These are phyloP conservation scores for Staphylotrichum longicolle DNA, from an alignment of 495 filamentous ascomycete species.

Conservation along the genomic window DNA sequence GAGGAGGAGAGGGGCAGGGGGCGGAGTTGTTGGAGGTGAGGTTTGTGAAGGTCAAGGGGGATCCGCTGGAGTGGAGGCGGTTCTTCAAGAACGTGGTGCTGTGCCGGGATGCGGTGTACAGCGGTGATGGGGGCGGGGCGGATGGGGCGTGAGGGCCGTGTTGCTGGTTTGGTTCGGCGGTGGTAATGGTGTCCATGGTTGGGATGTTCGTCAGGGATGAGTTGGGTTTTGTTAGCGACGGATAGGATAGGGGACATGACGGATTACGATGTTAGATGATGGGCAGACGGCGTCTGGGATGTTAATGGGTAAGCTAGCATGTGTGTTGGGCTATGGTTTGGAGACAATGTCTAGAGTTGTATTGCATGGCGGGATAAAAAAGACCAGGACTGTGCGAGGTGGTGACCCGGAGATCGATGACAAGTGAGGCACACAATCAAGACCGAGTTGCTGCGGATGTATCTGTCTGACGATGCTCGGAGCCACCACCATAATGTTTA, in stretches of 20 bases:
- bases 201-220: not conserved
- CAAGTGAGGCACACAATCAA: no score
- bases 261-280: constrained; percentile 8
- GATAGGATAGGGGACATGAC: not conserved
- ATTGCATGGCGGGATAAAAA: not conserved
- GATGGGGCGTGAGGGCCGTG: constrained; percentile 11
- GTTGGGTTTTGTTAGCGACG: not conserved
- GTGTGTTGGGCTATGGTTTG: constrained; percentile 15
- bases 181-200: not conserved
- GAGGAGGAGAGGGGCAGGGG: not conserved
- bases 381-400: not conserved
- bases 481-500: no score
- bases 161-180: not conserved
- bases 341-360: constrained; percentile 6
- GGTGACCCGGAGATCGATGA: no score
- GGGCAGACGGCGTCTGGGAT: constrained; percentile 4
- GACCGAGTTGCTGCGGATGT: no score
- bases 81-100: constrained; percentile 93
- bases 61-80: constrained; percentile 93
- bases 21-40: constrained; percentile 74
- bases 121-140: constrained; percentile 31
- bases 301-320: constrained; percentile 3
- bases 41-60: constrained; percentile 92
- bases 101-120: constrained; percentile 78
- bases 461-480: no score